These are phyloP conservation scores for Scheffersomyces stambukii DNA, from an alignment of 1,139 yeast genomes.

Conservation along the genomic window DNA sequence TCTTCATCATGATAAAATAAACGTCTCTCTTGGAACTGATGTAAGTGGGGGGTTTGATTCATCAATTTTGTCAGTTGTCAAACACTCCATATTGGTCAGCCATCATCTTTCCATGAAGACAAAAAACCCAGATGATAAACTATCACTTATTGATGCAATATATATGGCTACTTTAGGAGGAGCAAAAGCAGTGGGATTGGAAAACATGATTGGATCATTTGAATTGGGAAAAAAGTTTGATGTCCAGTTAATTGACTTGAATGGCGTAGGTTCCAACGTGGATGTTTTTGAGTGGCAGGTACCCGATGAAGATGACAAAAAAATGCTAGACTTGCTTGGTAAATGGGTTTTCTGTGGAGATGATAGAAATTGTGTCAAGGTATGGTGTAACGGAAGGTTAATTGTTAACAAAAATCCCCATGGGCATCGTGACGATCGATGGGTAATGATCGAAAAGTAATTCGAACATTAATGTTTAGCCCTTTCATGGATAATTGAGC, in stretches of 20 bases:
- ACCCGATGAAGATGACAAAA: conserved; percentile 19
- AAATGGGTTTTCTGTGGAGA: conserved; percentile 97
- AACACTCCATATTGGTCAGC: conserved; percentile 78
- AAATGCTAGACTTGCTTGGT: conserved; percentile 54
- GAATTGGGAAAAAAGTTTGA: conserved; percentile 78
- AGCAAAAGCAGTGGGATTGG: conserved; percentile 68
- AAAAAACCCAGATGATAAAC: conserved; percentile 27
- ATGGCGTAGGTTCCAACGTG: conserved; percentile 47
- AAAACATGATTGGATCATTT: conserved; percentile 62
- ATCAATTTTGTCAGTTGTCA: conserved; percentile 69
- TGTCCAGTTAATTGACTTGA: conserved; percentile 70
- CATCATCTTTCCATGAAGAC: conserved; percentile 73
- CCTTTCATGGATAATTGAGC: no score
- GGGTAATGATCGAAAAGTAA: neutral
- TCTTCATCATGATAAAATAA: conserved; percentile 60
- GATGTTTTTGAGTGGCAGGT: conserved; percentile 75
- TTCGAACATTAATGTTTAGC: no score
- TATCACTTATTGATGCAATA: conserved; percentile 67
- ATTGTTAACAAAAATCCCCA: conserved; percentile 22
- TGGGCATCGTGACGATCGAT: neutral
- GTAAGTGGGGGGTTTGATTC: conserved; percentile 89
- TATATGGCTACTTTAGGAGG: conserved; percentile 89
- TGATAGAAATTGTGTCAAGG: conserved; percentile 76
- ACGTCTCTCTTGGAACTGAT: conserved; percentile 88
- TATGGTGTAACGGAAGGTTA: conserved; percentile 77